Conservation (phyloP, 2,329 filamentous ascomycete species). For the Cladophialophora immunda region DNA sequence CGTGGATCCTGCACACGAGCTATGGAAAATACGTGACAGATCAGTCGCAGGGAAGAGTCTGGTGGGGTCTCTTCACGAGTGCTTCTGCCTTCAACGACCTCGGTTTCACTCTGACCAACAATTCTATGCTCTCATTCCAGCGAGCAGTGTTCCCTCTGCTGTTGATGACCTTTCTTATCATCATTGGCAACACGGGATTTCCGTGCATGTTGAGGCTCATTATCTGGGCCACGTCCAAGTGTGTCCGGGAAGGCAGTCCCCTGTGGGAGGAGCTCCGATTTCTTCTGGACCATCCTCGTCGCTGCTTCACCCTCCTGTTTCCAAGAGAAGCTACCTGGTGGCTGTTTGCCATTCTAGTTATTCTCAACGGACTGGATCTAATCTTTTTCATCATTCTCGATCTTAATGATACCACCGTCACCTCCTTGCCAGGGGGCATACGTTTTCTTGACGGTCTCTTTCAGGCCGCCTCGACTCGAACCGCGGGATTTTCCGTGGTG, state of each 20-base stretch:
- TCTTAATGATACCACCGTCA: slow-evolving; percentile 76
- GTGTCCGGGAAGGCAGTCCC: slow-evolving; percentile 71
- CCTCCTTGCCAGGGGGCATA: slow-evolving; percentile 72
- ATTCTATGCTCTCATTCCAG: slow-evolving; percentile 77
- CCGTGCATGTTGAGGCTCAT: slow-evolving; percentile 74
- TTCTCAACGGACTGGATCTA: slow-evolving; percentile 84
- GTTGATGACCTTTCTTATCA: slow-evolving; percentile 51
- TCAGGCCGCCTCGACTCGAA: slow-evolving; percentile 87
- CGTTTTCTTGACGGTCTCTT: slow-evolving; percentile 88
- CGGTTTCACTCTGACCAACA: slow-evolving; percentile 89
- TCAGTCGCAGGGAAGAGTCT: slow-evolving; percentile 71
- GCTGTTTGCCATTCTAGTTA: slow-evolving; percentile 85
- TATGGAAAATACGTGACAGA: slow-evolving; percentile 73
- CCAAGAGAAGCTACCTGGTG: slow-evolving; percentile 93
- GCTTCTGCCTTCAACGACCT: slow-evolving; percentile 92
- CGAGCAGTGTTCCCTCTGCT: slow-evolving; percentile 53
- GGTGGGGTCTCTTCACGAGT: slow-evolving; percentile 93
- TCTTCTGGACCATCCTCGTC: slow-evolving; percentile 89
- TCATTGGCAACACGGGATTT: slow-evolving; percentile 57
- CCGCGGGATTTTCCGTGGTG: slow-evolving; percentile 86
- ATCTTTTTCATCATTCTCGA: slow-evolving; percentile 94
- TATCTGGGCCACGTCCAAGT: slow-evolving; percentile 80
- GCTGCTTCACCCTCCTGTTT: slow-evolving; percentile 95
- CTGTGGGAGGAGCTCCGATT: slow-evolving; percentile 92
- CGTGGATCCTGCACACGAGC: slow-evolving; percentile 76